These are phyloP conservation scores for Pelargonium nanum DNA, from an alignment of 345 rosid species.

Conservation along the genomic window DNA sequence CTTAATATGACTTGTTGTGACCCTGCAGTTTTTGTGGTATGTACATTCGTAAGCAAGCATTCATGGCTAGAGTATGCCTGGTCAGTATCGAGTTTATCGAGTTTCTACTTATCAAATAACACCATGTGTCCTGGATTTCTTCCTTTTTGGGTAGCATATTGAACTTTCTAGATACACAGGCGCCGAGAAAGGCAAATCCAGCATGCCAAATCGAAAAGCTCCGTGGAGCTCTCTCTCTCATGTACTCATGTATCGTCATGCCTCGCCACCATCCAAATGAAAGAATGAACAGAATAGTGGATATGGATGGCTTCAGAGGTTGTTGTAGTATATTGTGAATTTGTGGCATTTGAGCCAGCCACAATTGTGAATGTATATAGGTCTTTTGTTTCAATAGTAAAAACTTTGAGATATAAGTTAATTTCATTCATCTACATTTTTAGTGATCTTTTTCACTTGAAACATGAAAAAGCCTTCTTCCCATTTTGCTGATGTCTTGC, in stretches of 20 bases:
- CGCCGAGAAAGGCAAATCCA: not conserved
- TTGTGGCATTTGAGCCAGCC: not conserved
- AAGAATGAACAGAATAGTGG: constrained; percentile 12
- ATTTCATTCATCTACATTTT: constrained; percentile 23
- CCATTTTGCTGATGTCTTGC: no score
- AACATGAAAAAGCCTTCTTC: no score
- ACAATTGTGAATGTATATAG: constrained; percentile 20
- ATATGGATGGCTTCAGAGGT: constrained; percentile 11
- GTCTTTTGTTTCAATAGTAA: constrained; percentile 17
- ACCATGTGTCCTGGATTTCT: no score
- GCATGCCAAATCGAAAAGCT: constrained; percentile 1
- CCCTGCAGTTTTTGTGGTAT: constrained; percentile 11
- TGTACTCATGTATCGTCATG: constrained; percentile 4
- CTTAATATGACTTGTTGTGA: constrained; percentile 7
- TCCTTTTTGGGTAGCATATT: not conserved
- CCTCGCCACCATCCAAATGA: constrained; percentile 22
- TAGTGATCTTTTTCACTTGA: constrained; percentile 2
- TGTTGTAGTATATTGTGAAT: constrained; percentile 21
- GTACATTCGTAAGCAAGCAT: not conserved
- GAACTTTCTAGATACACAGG: not conserved
- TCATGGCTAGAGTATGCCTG: not conserved
- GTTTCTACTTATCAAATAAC: no score
- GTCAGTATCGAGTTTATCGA: no score
- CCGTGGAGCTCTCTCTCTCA: constrained; percentile 8
- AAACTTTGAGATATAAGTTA: constrained; percentile 19